These are phyloP conservation scores for Paraglomus brasilianum DNA, from an alignment of 192 early-diverging fungal genomes.

Conservation along the genomic window DNA sequence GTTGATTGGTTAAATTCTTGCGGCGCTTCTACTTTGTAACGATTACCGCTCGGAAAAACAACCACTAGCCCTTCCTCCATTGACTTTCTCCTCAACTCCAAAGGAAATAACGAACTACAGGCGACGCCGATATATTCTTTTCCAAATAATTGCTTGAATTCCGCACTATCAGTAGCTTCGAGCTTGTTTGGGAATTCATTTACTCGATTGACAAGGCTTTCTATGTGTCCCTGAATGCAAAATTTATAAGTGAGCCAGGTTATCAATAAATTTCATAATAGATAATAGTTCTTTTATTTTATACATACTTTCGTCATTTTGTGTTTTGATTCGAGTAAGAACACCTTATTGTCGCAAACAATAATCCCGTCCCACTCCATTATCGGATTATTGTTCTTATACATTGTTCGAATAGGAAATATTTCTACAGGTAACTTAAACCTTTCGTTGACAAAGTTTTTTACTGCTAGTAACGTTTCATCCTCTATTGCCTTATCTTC, in stretches of 20 bases:
- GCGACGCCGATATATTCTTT: background rate
- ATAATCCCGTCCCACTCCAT: constrained; percentile 25
- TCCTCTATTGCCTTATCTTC: constrained; percentile 13
- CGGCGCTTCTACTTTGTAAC: constrained; percentile 7
- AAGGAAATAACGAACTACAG: background rate
- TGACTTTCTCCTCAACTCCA: background rate
- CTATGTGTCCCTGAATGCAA: background rate
- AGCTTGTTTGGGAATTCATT: background rate
- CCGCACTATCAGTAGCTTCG: background rate
- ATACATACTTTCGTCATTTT: constrained; percentile 5
- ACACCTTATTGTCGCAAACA: background rate
- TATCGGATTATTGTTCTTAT: background rate
- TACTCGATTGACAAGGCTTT: background rate
- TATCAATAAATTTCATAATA: background rate
- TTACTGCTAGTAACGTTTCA: constrained; percentile 4
- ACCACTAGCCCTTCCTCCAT: background rate
- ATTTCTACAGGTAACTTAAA: background rate
- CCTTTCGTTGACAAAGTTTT: background rate
- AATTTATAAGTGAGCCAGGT: background rate
- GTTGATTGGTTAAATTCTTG: background rate
- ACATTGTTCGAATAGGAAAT: background rate
- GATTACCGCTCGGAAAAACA: background rate
- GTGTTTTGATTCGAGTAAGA: background rate
- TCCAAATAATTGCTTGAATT: background rate
- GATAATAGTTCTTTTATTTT: constrained; percentile 1